Evolutionary conservation across 176 grass and related monocot species (phyloP), one percentile per base, ranked within the genome.

Genomic region (Oryza rufipogon): DNA sequence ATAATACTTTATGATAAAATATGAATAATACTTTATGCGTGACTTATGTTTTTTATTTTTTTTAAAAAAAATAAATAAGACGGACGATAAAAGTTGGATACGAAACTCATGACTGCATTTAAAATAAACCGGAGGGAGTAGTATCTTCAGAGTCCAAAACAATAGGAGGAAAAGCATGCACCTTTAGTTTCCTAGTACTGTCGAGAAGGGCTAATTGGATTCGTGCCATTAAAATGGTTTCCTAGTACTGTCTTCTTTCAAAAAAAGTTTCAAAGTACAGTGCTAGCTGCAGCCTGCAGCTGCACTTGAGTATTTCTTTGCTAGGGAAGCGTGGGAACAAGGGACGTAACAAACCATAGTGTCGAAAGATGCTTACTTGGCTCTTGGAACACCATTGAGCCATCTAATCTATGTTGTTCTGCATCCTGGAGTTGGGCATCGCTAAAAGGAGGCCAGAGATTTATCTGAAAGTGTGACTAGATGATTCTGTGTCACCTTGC

Each of bases 331-430:
- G 13, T 36, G 75, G 58, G 67, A 12, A 34, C 0, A 80, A 22
- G 16, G 70, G 47, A 68, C 9, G 74, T 19, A 58, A 58, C 14
- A 58, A 9, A n/a, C 58, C 45, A n/a, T 23, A 56, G 52, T 19
- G 49, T 42, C 79, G 71, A 28, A 78, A 46, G 19, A 44, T 66
- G 56, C 83, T 71, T 28, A 28, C 7, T 48, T 68, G 60, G 83
- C 79, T 68, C 73, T 78, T 89, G 83, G 36, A n/a, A 82, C 10
- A 34, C 74, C 47, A 28, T 48, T 34, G 73, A 42, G 73, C 68
- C 73, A 41, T 66, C 66, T 73, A 42, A 41, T 66, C 66, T 73
- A 2, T 66, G n/a, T 49, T 46, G n/a, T 80, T 48, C 70, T 74
- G 46, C 28, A 39, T 74, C 47, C 68, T 38, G 48, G 38, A 58